phyloP scores from a whole-genome alignment of 2,329 filamentous ascomycete genomes.

The Ophiostoma tasmaniense region DNA sequence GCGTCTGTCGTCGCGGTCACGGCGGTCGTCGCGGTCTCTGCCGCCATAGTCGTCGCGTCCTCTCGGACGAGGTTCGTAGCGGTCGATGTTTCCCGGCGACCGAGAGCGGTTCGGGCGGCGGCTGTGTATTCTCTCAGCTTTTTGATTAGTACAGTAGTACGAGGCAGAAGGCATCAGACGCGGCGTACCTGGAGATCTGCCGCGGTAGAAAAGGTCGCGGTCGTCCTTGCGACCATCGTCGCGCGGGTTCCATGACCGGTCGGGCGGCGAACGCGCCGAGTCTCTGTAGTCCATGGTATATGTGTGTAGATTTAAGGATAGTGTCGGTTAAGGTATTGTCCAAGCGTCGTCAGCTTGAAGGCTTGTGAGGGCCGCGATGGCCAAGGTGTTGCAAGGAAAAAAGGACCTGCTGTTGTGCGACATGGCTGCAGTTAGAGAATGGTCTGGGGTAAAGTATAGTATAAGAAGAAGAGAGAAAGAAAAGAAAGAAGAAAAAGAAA shows the following conservation, averaged over 20 bases:
- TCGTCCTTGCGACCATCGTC: slow-evolving; percentile 49
- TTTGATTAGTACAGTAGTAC: slow-evolving; percentile 32
- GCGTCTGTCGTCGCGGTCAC: slow-evolving; percentile 42
- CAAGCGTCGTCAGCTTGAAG: background rate
- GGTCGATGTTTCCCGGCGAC: slow-evolving; percentile 62
- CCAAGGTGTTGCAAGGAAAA: slow-evolving; percentile 15
- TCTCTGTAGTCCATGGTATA: slow-evolving; percentile 48
- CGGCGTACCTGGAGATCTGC: slow-evolving; percentile 58
- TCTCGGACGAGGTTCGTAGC: slow-evolving; percentile 64
- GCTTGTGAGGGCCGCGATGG: background rate
- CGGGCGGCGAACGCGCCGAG: slow-evolving; percentile 43
- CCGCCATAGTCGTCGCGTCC: slow-evolving; percentile 56
- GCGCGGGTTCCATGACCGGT: slow-evolving; percentile 43
- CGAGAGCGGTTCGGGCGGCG: slow-evolving; percentile 50
- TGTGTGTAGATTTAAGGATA: background rate
- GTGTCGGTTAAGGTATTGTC: background rate
- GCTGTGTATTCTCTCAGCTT: slow-evolving; percentile 48
- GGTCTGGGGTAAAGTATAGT: background rate
- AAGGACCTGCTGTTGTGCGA: slow-evolving; percentile 42
- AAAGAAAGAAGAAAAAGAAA: slow-evolving; percentile 28
- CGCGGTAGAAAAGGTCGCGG: slow-evolving; percentile 54
- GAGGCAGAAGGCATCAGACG: background rate
- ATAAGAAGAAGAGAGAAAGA: slow-evolving; percentile 19
- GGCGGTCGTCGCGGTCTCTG: background rate
- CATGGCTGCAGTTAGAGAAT: slow-evolving; percentile 48